Percentiles rank a stretch among this genome's conserved stretches.
These are phyloP conservation scores for Flaveria floridana DNA, from an alignment of 140 eudicot genomes.

Conservation along the genomic window DNA sequence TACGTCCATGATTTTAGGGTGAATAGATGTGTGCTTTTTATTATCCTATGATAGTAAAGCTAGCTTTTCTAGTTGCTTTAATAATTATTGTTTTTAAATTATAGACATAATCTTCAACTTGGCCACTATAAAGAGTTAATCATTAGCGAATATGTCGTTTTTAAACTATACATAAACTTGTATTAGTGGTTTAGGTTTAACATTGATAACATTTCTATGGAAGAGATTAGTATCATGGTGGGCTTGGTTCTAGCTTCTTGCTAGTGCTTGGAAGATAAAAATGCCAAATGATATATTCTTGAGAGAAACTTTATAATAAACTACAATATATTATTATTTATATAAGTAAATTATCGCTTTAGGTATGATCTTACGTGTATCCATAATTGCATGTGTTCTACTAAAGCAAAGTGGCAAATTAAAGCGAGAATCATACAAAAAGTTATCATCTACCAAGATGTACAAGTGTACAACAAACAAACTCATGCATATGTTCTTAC, in stretches of 20 bases:
- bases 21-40: conserved; percentile 26
- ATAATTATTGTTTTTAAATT: conserved; percentile 2
- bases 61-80: not conserved
- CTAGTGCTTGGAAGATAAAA: too few species aligned
- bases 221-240: too few species aligned
- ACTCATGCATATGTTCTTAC: not conserved
- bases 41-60: not conserved
- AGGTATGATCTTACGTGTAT: too few species aligned
- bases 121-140: conserved; percentile 8
- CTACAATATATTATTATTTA: too few species aligned
- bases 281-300: too few species aligned
- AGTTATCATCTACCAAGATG: not conserved
- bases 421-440: not conserved
- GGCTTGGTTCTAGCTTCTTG: too few species aligned
- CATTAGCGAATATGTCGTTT: not conserved
- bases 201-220: too few species aligned
- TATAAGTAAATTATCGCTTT: too few species aligned
- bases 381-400: not conserved
- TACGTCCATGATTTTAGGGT: conserved; percentile 25
- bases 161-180: not conserved
- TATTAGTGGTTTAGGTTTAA: too few species aligned
- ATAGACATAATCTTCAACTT: not conserved
- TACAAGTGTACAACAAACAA: not conserved
- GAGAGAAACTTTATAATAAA: too few species aligned
- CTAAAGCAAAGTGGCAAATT: not conserved